phyloP scores from a whole-genome alignment of 2,329 filamentous ascomycete species.

The Scedosporium aurantiacum region DNA sequence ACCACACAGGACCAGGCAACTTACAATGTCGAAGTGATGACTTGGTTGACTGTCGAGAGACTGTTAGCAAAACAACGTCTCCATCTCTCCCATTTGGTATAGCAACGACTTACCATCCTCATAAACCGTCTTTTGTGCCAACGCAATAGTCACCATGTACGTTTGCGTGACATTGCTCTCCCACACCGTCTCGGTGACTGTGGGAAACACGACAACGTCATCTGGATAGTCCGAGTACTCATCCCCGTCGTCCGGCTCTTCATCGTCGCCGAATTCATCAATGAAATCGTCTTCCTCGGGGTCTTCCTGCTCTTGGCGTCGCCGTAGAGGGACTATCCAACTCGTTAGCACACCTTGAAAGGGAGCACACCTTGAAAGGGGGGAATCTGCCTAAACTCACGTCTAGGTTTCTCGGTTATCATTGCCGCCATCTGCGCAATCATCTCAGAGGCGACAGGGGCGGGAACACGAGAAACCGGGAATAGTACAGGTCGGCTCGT shows the following conservation, averaged over 20 bases:
- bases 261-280: not conserved
- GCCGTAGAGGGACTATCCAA: not conserved
- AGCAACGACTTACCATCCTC: slow-evolving; percentile 4
- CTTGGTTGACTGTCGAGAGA: not conserved
- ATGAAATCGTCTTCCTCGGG: not conserved
- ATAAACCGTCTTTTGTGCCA: not conserved
- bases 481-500: not conserved
- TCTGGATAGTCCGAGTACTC: not conserved
- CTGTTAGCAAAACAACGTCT: not conserved
- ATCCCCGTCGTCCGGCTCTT: not conserved
- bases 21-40: slow-evolving; percentile 4
- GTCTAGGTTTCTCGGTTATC: not conserved
- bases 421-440: not conserved
- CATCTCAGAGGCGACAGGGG: not conserved
- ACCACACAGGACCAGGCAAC: not conserved
- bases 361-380: not conserved
- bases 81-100: not conserved
- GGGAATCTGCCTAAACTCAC: not conserved
- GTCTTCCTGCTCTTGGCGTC: not conserved
- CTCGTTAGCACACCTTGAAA: not conserved
- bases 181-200: slow-evolving; percentile 4
- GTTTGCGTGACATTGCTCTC: not conserved
- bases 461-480: not conserved
- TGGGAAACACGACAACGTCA: slow-evolving; percentile 3
- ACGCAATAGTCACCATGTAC: not conserved